Evolutionary conservation across 768 basidiomycete species (phyloP), one percentile per base, ranked within the genome.

Genomic region (Gautieria morchelliformis): DNA sequence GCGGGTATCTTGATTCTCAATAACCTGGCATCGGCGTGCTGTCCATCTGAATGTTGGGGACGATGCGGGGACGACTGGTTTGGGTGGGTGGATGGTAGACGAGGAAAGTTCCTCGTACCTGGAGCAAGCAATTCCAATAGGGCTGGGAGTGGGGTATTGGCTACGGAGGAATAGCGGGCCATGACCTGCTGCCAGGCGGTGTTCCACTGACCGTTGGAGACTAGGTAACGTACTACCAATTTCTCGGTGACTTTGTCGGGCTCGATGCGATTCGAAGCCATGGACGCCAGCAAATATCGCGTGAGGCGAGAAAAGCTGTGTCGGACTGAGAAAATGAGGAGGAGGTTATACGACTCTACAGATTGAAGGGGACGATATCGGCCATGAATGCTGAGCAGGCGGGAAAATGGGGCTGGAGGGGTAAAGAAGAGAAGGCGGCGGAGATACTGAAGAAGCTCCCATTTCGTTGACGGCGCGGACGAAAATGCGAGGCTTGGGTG

Each of bases 121-220:
- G 56, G 56, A 20, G 45, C 56, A 47, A 57, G 56, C 50, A 57
- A 57, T 37, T 57, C 56, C 30, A 57, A 20, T 1, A 57, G 35
- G 7, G 48, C 48, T 50, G 46, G n/a, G 2, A 57, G 3, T 3
- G 56, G 56, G 2, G 48, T 57, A 15, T 19, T 27, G 7, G n/a
- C 27, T 6, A 57, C 22, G 5, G 20, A 48, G 12, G 46, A 37
- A 41, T 57, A 49, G 11, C 56, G 56, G 6, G 20, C 6, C 20
- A 57, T 46, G 17, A 37, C 47, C 47, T 57, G 56, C 35, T 49
- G 45, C 56, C 56, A 57, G 5, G 56, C 56, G 22, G 12, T 24
- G 11, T 14, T 22, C 56, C 56, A 57, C 15, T 40, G 20, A 11
- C 46, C 56, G 35, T 46, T 47, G 12, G 56, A 48, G 24, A 57